Conservation (phyloP, 305 asterid species). For the Solanum hybrid region DNA sequence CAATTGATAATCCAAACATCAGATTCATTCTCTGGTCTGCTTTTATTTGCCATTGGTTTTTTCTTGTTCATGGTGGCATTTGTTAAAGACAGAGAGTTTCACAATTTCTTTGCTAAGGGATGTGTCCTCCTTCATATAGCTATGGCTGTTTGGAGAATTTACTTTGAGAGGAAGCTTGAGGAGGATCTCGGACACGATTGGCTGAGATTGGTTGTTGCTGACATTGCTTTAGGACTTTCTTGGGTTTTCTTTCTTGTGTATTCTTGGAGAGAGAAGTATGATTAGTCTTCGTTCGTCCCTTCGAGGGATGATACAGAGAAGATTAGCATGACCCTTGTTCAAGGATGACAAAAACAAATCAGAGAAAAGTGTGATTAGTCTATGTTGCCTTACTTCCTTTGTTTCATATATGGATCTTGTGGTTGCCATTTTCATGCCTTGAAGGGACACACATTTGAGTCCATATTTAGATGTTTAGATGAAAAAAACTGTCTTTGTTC, state of each 20-base stretch:
- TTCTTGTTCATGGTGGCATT: constrained; percentile 91
- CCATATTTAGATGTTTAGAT: not conserved
- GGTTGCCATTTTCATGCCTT: not conserved
- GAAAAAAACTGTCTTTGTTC: not conserved
- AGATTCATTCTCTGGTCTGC: constrained; percentile 86
- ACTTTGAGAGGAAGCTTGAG: constrained; percentile 64
- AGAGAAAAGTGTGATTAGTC: not conserved
- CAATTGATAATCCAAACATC: constrained; percentile 79
- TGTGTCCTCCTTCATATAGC: constrained; percentile 71
- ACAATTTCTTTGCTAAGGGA: constrained; percentile 65
- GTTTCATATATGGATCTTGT: not conserved
- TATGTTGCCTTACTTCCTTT: not conserved
- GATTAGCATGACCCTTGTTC: not conserved
- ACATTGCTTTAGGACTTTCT: constrained; percentile 58
- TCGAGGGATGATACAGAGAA: not conserved
- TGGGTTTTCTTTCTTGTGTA: constrained; percentile 79
- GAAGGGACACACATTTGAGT: not conserved
- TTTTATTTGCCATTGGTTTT: constrained; percentile 64
- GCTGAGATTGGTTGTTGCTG: constrained; percentile 73
- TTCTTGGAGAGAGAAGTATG: constrained; percentile 95
- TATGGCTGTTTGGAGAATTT: constrained; percentile 83
- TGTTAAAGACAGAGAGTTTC: constrained; percentile 85
- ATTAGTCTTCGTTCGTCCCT: constrained; percentile 13
- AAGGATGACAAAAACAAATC: not conserved
- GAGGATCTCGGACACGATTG: constrained; percentile 85